A percentile compares a stretch with the other conserved stretches of the same genome.
Evolutionary conservation across 192 early-diverging fungal species (phyloP).

Genomic region (Chytriomyces sp.): DNA sequence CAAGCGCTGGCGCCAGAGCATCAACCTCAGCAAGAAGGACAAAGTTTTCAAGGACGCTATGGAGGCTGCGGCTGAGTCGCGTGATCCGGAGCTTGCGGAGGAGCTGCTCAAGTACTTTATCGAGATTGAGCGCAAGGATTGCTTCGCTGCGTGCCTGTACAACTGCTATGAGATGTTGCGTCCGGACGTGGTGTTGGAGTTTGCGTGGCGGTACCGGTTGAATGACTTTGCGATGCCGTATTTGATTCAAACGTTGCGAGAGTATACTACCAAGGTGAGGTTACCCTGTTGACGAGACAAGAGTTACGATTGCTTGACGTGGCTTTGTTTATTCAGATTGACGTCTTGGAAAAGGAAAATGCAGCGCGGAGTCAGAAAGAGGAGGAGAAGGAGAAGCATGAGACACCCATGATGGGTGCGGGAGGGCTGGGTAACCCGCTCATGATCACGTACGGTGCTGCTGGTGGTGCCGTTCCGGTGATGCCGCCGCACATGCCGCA

Average conservation of each 20-base stretch:
- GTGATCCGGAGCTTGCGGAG: slow-evolving; percentile 85
- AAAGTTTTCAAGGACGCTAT: slow-evolving; percentile 98
- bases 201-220: slow-evolving; percentile 86
- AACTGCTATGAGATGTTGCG: slow-evolving; percentile 94
- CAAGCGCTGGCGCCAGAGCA: slow-evolving; percentile 95
- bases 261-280: slow-evolving; percentile 77
- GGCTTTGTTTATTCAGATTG: slow-evolving; percentile 37
- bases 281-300: not conserved
- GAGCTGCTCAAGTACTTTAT: slow-evolving; percentile 96
- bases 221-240: slow-evolving; percentile 98
- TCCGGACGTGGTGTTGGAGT: slow-evolving; percentile 92
- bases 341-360: slow-evolving; percentile 56
- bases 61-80: slow-evolving; percentile 94
- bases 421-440: slow-evolving; percentile 74
- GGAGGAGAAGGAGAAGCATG: slow-evolving; percentile 61
- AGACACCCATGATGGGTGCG: slow-evolving; percentile 60
- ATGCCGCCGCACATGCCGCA: slow-evolving; percentile 6
- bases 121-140: slow-evolving; percentile 85
- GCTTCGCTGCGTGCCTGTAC: slow-evolving; percentile 90
- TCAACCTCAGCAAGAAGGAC: slow-evolving; percentile 95
- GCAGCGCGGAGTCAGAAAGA: slow-evolving; percentile 49
- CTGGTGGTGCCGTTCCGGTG: slow-evolving; percentile 1
- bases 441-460: slow-evolving; percentile 68
- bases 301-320: not conserved
- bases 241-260: slow-evolving; percentile 88